Conservation (phyloP, 2,329 filamentous ascomycete genomes). For the Colletotrichum kahawae region DNA sequence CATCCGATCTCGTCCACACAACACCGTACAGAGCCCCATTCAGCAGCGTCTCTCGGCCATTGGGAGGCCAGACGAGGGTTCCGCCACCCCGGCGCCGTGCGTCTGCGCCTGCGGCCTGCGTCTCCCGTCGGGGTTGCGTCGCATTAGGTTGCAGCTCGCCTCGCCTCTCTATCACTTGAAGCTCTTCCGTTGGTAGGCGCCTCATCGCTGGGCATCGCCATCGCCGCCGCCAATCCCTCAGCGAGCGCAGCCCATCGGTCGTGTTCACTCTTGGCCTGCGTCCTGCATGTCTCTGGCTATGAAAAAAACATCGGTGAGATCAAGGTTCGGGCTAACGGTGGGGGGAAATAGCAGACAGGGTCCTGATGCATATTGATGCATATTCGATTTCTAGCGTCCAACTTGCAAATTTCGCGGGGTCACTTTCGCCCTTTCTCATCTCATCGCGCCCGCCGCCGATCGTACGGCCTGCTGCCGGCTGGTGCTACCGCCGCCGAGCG, state of each 20-base stretch:
- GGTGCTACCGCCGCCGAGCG: background rate
- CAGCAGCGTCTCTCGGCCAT: background rate
- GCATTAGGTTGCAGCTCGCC: conserved; percentile 9
- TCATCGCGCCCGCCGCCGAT: background rate
- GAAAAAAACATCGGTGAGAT: conserved; percentile 4
- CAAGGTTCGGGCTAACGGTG: background rate
- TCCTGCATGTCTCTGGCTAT: background rate
- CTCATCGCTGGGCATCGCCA: background rate
- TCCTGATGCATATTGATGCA: background rate
- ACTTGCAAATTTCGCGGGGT: background rate
- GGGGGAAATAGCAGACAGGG: background rate
- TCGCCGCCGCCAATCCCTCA: background rate
- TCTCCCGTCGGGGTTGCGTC: background rate
- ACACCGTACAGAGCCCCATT: conserved; percentile 1
- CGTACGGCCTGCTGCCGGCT: background rate
- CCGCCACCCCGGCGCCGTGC: background rate
- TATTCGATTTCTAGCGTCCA: background rate
- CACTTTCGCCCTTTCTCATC: background rate
- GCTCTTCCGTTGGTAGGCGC: background rate
- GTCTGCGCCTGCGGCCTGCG: background rate
- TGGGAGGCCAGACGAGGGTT: background rate
- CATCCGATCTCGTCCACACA: background rate
- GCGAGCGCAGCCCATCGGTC: background rate
- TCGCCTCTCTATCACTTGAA: background rate
- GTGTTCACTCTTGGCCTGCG: background rate